Conservation (phyloP, 257 asterid species). For the Solanum chiquidenum region DNA sequence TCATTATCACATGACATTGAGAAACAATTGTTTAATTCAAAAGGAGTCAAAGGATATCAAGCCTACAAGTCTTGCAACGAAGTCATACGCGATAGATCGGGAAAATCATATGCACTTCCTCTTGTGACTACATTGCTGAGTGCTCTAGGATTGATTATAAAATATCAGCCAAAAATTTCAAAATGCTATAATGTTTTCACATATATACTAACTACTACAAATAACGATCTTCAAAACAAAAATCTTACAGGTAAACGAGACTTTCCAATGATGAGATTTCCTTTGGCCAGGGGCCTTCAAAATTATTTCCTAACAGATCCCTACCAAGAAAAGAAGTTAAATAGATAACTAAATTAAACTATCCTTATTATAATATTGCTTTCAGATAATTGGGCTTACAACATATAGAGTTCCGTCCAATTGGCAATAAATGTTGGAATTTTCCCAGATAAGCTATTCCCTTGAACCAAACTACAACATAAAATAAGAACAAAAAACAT, state of each 20-base stretch:
- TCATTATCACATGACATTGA: neutral
- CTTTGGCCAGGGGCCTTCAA: constrained; percentile 6
- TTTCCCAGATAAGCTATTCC: constrained; percentile 1
- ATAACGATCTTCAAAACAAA: neutral
- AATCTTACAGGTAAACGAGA: neutral
- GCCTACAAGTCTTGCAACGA: neutral
- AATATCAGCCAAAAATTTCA: neutral
- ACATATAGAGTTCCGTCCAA: accelerated
- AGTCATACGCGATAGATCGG: neutral
- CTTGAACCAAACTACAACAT: neutral
- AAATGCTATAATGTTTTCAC: neutral
- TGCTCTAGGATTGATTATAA: neutral
- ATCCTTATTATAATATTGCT: neutral
- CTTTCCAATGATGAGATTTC: neutral
- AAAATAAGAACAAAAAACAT: neutral
- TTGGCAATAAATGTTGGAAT: neutral
- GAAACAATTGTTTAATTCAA: neutral
- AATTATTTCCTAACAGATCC: constrained; percentile 6
- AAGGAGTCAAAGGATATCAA: neutral
- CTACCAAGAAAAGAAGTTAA: neutral
- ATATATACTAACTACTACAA: neutral
- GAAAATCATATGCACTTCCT: neutral
- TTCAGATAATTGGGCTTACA: neutral
- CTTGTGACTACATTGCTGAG: neutral
- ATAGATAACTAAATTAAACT: neutral